Conservation (phyloP, 345 rosid species). For the Eucalyptus sp. region DNA sequence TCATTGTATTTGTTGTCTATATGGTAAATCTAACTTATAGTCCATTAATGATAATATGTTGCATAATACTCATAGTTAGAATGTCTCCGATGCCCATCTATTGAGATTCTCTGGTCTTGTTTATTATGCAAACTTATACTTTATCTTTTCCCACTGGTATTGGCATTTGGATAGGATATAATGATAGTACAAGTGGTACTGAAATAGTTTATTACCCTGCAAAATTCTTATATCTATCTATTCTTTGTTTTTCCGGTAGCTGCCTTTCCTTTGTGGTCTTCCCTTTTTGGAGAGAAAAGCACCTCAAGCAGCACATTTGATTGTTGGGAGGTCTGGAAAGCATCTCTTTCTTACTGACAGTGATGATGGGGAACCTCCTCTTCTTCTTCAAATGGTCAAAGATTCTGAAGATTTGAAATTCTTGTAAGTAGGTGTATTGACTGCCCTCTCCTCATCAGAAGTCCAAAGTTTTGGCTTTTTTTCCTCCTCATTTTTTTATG, state of each 20-base stretch:
- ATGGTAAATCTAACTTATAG: neutral
- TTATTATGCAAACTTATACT: neutral
- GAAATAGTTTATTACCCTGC: neutral
- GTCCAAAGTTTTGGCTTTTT: neutral
- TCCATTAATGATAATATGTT: neutral
- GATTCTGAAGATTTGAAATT: conserved; percentile 59
- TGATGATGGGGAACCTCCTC: conserved; percentile 71
- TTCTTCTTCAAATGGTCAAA: conserved; percentile 80
- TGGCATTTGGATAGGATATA: neutral
- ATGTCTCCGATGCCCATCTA: neutral
- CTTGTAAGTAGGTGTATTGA: conserved; percentile 37
- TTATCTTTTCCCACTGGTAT: neutral
- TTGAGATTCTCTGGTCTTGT: neutral
- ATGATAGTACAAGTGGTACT: neutral
- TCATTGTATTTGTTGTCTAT: neutral
- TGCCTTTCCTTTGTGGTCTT: conserved; percentile 87
- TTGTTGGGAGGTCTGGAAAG: conserved; percentile 87
- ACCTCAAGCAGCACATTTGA: conserved; percentile 72
- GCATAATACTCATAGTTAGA: neutral
- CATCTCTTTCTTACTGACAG: conserved; percentile 83
- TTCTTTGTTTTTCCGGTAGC: conserved; percentile 24
- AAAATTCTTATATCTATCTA: neutral
- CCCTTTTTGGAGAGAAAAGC: conserved; percentile 87
- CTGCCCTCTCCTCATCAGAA: neutral
- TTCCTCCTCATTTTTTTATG: neutral